These are phyloP conservation scores for Suillus decipiens DNA, from an alignment of 768 basidiomycete genomes.

Conservation along the genomic window DNA sequence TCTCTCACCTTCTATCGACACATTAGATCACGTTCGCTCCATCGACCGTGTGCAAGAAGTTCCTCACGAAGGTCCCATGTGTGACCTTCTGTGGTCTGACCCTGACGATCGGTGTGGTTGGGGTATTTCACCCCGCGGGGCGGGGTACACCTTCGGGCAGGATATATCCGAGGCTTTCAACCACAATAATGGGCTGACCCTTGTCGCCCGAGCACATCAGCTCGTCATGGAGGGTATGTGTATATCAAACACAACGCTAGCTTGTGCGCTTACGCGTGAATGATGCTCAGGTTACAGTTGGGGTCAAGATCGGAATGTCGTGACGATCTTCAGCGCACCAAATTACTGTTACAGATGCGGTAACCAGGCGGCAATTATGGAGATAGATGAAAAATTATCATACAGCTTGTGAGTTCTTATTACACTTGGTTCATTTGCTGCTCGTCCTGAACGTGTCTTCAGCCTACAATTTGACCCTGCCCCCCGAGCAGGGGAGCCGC, in stretches of 20 bases:
- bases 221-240: slow-evolving; percentile 93
- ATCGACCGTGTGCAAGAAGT: slow-evolving; percentile 99
- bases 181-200: slow-evolving; percentile 96
- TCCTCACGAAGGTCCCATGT: slow-evolving; percentile 99
- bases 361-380: slow-evolving; percentile 99
- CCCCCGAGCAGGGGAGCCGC: slow-evolving; percentile 96
- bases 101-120: slow-evolving; percentile 99
- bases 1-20: slow-evolving; percentile 98
- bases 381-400: slow-evolving; percentile 97
- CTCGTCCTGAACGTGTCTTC: slow-evolving; percentile 5
- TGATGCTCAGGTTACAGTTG: slow-evolving; percentile 76
- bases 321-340: slow-evolving; percentile 99
- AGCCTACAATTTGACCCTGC: slow-evolving; percentile 99
- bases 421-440: slow-evolving; percentile 9
- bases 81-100: slow-evolving; percentile 98
- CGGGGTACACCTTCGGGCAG: slow-evolving; percentile 98
- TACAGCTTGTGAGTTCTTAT: slow-evolving; percentile 77
- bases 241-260: slow-evolving; percentile 6
- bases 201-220: slow-evolving; percentile 93
- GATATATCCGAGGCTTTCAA: slow-evolving; percentile 99
- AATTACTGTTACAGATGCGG: slow-evolving; percentile 99
- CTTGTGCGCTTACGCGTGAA: slow-evolving; percentile 15
- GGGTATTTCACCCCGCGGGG: slow-evolving; percentile 98
- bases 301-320: slow-evolving; percentile 99
- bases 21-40: slow-evolving; percentile 97